Base-by-base conservation (phyloP, 1,139 yeast genomes). In the Ogataea hybrid region DNA sequence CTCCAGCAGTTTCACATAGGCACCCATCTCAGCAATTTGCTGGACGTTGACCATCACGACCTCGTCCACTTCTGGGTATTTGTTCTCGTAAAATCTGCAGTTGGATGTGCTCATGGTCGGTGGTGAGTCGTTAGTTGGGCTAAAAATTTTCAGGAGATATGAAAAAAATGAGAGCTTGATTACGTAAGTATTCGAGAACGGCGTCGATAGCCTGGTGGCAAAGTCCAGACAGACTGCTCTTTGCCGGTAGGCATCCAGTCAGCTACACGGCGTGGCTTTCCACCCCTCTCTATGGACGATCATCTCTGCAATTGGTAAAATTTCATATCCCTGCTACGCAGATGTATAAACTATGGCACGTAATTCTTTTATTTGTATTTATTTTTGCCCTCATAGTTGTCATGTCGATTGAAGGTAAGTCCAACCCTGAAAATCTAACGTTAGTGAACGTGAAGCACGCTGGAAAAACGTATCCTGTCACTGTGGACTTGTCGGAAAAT, bases 21-120 rank as follows among this genome's bases (percentile, higher is more conserved):
- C 96, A 46, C 96, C 97, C 97, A 89, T 89, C 67, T 89, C 97
- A 56, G 96, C 97, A 58, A 89, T 89, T 66, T 89, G 96, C 73
- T 88, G 96, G 60, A 92, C 98, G 68, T 92, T 92, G 63, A 92
- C 98, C 92, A 92, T 90, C 52, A 92, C 97, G 56, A 92, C 95
- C 66, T 94, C 98, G 58, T 92, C 98, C 61, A 94, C 95, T 68
- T 92, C 99, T 49, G 99, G 99, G 73, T 84, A 92, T 68, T 90
- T 90, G 79, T 90, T 92, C 68, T 92, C 98, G 65, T 92, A 92
- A 70, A 85, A 94, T 73, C 99, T 84, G 73, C 97, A 90, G 67
- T 87, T 82, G 40, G 95, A 83, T 37, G 94, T 84, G 65, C 95
- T 81, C 92, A 84, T 84, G 28, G 36, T 37, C 37, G 36, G 41